Percentiles rank a stretch among this genome's conserved stretches.
Conservation (phyloP, 371 early-diverging fungal genomes). For the Vittaforma corneae region DNA sequence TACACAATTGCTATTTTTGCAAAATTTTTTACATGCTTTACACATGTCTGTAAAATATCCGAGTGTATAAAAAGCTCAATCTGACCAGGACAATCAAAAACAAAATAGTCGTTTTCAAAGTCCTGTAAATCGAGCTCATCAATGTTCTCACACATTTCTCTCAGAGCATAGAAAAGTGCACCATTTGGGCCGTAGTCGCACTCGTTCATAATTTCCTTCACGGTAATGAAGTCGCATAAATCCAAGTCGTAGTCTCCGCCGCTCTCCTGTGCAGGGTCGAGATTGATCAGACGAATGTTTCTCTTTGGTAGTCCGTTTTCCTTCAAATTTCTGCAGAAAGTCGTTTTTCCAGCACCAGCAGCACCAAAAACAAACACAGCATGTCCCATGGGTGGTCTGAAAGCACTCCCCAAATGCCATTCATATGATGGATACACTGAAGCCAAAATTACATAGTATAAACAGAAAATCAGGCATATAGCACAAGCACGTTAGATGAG, state of each 20-base stretch:
- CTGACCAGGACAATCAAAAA: constrained; percentile 98
- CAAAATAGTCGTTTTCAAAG: constrained; percentile 80
- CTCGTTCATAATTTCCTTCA: constrained; percentile 92
- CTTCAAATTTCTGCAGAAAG: constrained; percentile 81
- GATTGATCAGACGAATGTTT: constrained; percentile 76
- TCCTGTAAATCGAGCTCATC: constrained; percentile 86
- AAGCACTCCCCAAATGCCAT: neutral
- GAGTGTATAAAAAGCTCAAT: constrained; percentile 97
- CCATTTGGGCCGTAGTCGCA: constrained; percentile 93
- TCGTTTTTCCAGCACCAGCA: constrained; percentile 87
- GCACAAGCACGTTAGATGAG: too few species aligned
- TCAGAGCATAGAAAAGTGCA: constrained; percentile 83
- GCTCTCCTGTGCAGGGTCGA: constrained; percentile 88
- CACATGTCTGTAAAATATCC: constrained; percentile 72
- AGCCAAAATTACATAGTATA: too few species aligned
- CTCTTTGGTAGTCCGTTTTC: constrained; percentile 71
- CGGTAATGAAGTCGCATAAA: constrained; percentile 79
- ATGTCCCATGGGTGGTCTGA: constrained; percentile 32
- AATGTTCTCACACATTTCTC: constrained; percentile 74
- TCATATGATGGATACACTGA: too few species aligned
- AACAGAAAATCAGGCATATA: too few species aligned
- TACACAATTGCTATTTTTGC: constrained; percentile 69
- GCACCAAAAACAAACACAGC: constrained; percentile 73
- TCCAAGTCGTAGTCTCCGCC: constrained; percentile 60
- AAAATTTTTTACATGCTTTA: constrained; percentile 64